phyloP scores from a whole-genome alignment of 441 rosid species.

The Adansonia madagascariensis region DNA sequence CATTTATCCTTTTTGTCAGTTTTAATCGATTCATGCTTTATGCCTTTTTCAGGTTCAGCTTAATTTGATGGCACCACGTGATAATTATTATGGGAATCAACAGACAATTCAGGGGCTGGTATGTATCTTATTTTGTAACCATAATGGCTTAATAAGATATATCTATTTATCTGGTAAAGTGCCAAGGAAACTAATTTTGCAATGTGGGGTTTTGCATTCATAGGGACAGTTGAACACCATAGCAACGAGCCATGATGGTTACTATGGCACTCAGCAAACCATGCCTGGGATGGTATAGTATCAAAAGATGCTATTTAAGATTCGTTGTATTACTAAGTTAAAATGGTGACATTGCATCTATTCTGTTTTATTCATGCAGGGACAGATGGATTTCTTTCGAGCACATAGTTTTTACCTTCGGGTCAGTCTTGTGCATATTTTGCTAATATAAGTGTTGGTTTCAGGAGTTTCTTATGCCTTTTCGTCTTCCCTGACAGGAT shows the following conservation, averaged over 20 bases:
- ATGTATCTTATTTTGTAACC: not conserved
- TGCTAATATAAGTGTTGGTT: not conserved
- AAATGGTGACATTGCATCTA: not conserved
- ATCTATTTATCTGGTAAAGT: not conserved
- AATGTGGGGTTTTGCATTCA: not conserved
- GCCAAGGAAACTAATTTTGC: not conserved
- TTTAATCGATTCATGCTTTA: not conserved
- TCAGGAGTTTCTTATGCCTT: not conserved
- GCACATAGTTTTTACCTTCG: slow-evolving; percentile 22
- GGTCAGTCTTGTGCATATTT: not conserved
- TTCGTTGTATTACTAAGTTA: not conserved
- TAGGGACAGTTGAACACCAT: slow-evolving; percentile 31
- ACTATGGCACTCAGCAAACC: slow-evolving; percentile 25
- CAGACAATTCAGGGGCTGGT: slow-evolving; percentile 30
- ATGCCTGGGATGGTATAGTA: slow-evolving; percentile 26
- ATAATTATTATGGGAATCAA: slow-evolving; percentile 29
- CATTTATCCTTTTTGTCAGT: slow-evolving; percentile 4
- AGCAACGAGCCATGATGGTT: slow-evolving; percentile 29
- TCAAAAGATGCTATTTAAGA: too few relatives aligned
- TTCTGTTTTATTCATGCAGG: slow-evolving; percentile 17
- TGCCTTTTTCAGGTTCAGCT: slow-evolving; percentile 29
- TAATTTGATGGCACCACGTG: slow-evolving; percentile 28
- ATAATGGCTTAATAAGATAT: not conserved
- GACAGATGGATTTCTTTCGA: slow-evolving; percentile 30
- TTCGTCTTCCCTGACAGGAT: slow-evolving; percentile 12